Conservation (phyloP, 345 rosid species). For the Citrus unshiu region DNA sequence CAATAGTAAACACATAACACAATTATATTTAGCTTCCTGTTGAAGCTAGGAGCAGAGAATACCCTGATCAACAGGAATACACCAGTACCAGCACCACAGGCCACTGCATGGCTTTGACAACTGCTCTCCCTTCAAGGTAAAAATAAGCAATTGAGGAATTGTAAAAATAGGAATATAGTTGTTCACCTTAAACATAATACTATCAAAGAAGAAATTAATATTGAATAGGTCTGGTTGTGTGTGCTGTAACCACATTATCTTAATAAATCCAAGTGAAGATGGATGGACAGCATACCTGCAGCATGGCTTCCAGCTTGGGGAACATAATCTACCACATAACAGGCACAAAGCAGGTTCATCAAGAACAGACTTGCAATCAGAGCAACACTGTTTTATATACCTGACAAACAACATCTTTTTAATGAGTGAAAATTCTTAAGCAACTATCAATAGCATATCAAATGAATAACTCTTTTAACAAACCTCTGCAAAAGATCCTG, state of each 20-base stretch:
- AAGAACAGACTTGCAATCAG: conserved; percentile 45
- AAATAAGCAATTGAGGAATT: conserved; percentile 6
- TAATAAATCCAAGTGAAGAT: conserved; percentile 5
- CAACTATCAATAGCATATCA: conserved; percentile 6
- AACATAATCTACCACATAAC: conserved; percentile 88
- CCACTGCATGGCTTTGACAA: conserved; percentile 63
- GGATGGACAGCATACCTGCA: conserved; percentile 60
- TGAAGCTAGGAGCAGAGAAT: neutral
- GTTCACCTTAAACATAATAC: neutral
- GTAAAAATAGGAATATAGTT: neutral
- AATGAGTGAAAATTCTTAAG: conserved; percentile 7
- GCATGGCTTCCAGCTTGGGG: conserved; percentile 65
- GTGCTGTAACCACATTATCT: neutral
- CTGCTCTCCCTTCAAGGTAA: conserved; percentile 49
- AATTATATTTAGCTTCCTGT: neutral
- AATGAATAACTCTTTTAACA: conserved; percentile 18
- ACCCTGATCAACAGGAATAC: conserved; percentile 86
- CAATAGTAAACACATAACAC: neutral
- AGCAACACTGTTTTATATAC: conserved; percentile 70
- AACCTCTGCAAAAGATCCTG: conserved; percentile 87
- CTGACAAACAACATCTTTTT: conserved; percentile 32
- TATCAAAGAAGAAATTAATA: neutral
- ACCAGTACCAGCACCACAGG: conserved; percentile 84
- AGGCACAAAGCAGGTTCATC: conserved; percentile 84
- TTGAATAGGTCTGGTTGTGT: neutral